Base-by-base conservation (phyloP, 202 grass and related monocot genomes). In the Panicum hallii region DNA sequence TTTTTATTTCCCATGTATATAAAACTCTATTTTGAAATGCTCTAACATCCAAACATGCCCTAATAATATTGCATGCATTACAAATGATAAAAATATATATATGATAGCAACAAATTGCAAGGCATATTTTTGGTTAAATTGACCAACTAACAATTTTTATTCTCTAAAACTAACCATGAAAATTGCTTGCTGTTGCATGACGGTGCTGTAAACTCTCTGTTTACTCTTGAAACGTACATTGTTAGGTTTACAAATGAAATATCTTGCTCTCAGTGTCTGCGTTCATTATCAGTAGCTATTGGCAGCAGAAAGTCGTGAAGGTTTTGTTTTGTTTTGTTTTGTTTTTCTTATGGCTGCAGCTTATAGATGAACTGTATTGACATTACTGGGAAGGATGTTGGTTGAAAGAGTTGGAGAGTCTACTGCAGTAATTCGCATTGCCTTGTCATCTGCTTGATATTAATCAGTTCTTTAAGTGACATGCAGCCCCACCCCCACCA, bases 381-480 rank as follows among this genome's bases (percentile, higher is more conserved):
- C 84, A 82, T 91, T 91, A 87, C 81, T 62, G 74, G 76, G 69
- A 88, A 75, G 86, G 88, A 81, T 90, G 79, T 95, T 89, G 84
- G 83, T 92, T 99, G 91, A 94, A 89, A 91, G 87, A 84, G 84
- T 89, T 87, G 91, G 81, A 91, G 85, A 86, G 17, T 90, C 90
- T 87, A 86, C 74, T 79, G 78, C 93, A 88, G 75, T 92, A 89
- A 84, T 90, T 92, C 90, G 72, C 85, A 87, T 84, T 90, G 80
- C 71, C 72, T 95, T 92, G 86, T 89, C 83, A 89, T 89, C 34
- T 34, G 9, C 81, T 82, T 78, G 88, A 82, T 99, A 92, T 99
- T 94, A 92, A 92, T 90, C 88, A 85, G 77, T 92, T 97, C 80
- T 99, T 85, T 99, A 99, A 99, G 97, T 99, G 91, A 91, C 89